Evolutionary conservation across 805 yeast genomes (phyloP).

Genomic region (Yamadazyma scolyti): DNA sequence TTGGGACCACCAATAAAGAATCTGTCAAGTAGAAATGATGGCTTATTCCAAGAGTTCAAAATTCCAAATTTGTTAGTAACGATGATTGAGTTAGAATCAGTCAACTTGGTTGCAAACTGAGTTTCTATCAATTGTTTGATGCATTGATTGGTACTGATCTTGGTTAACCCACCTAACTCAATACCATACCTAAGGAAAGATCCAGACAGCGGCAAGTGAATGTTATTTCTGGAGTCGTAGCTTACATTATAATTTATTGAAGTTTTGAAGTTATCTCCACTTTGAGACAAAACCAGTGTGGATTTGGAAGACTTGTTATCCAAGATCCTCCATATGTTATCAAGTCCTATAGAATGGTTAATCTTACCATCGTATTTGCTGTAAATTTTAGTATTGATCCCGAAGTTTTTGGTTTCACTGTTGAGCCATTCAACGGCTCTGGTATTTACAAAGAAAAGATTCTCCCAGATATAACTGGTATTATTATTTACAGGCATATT

Average conservation of each 20-base stretch:
- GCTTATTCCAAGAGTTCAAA: conserved; percentile 14
- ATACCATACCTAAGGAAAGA: conserved; percentile 29
- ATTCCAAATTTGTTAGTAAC: conserved; percentile 31
- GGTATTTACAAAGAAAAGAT: conserved; percentile 38
- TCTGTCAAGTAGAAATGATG: conserved; percentile 46
- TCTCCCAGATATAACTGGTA: conserved; percentile 38
- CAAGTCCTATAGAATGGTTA: conserved; percentile 48
- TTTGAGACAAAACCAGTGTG: conserved; percentile 29
- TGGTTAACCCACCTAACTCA: conserved; percentile 31
- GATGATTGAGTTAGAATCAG: conserved; percentile 18
- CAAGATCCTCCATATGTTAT: conserved; percentile 41
- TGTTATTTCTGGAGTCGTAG: conserved; percentile 44
- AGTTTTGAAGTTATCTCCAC: conserved; percentile 46
- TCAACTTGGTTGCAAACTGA: conserved; percentile 25
- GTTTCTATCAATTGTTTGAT: conserved; percentile 41
- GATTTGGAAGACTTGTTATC: conserved; percentile 26
- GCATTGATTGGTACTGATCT: conserved; percentile 26
- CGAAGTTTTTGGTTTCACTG: conserved; percentile 42
- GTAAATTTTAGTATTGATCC: conserved; percentile 38
- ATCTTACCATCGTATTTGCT: conserved; percentile 23
- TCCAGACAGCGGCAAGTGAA: conserved; percentile 43
- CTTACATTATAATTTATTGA: conserved; percentile 35
- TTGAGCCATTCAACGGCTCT: conserved; percentile 47
- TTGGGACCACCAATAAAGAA: conserved; percentile 60
- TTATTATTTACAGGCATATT: conserved; percentile 43